These are phyloP conservation scores for Penicillium nordicum DNA, from an alignment of 2,329 filamentous ascomycete species.

Conservation along the genomic window DNA sequence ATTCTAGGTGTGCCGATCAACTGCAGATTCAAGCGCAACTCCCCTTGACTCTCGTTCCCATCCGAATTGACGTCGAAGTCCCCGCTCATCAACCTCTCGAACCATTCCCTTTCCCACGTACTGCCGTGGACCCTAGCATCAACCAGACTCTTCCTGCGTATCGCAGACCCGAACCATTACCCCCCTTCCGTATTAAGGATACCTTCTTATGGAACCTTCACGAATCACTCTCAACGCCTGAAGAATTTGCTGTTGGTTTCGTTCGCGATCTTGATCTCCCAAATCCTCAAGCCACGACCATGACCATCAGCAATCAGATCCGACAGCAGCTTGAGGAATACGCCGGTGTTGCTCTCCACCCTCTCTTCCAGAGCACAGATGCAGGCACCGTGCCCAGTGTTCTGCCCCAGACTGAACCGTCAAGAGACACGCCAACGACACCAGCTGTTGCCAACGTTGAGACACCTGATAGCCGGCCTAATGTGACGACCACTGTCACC, in stretches of 20 bases:
- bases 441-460: conserved; percentile 49
- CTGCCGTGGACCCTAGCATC: conserved; percentile 40
- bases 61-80: conserved; percentile 93
- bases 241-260: conserved; percentile 87
- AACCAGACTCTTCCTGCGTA: conserved; percentile 74
- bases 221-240: conserved; percentile 88
- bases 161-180: conserved; percentile 71
- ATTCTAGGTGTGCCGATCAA: conserved; percentile 53
- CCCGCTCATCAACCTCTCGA: conserved; percentile 59
- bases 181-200: conserved; percentile 85
- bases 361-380: conserved; percentile 67
- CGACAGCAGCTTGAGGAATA: conserved; percentile 94
- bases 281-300: conserved; percentile 64
- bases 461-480: conserved; percentile 56
- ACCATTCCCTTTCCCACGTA: conserved; percentile 46
- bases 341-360: conserved; percentile 87
- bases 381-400: conserved; percentile 22
- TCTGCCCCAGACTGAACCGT: conserved; percentile 36
- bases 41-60: conserved; percentile 87
- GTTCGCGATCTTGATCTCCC: conserved; percentile 93
- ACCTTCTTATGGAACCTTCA: conserved; percentile 98
- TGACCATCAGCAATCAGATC: conserved; percentile 89
- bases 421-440: conserved; percentile 54
- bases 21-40: conserved; percentile 66
- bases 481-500: conserved; percentile 21